A percentile compares a stretch with the other conserved stretches of the same genome.
Evolutionary conservation across 2,329 filamentous ascomycete species (phyloP).

Genomic region (Microdochium bolleyi): DNA sequence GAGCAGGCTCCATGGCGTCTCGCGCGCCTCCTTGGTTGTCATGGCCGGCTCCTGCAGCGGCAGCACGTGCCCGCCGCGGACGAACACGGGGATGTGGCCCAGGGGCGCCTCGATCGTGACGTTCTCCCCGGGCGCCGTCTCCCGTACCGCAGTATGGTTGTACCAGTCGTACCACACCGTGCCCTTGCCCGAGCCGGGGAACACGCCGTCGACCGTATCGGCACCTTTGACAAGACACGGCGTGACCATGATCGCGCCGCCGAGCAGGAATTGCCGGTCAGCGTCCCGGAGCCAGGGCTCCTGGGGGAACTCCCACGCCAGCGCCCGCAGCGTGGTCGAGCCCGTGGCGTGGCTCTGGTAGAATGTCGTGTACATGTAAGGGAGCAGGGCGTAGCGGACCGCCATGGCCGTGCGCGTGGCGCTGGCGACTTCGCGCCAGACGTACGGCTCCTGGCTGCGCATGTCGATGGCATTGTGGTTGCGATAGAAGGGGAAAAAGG

Average conservation of each 20-base stretch:
- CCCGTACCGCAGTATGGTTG: constrained; percentile 45
- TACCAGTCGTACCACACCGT: constrained; percentile 77
- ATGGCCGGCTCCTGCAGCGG: constrained; percentile 61
- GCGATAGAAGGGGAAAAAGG: constrained; percentile 72
- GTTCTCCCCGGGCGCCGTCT: constrained; percentile 24
- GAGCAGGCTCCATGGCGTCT: constrained; percentile 60
- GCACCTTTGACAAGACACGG: constrained; percentile 59
- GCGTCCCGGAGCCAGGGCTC: constrained; percentile 60
- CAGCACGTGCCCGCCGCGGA: constrained; percentile 61
- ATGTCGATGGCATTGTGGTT: constrained; percentile 63
- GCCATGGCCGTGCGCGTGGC: constrained; percentile 60
- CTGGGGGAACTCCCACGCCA: constrained; percentile 67
- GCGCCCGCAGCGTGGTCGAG: constrained; percentile 62
- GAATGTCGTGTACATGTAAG: constrained; percentile 71
- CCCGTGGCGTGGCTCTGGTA: constrained; percentile 57
- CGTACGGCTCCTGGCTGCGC: constrained; percentile 61
- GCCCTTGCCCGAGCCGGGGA: constrained; percentile 54
- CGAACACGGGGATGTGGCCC: constrained; percentile 63
- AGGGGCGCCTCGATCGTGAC: constrained; percentile 36
- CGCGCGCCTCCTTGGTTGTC: constrained; percentile 56
- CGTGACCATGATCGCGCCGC: constrained; percentile 55
- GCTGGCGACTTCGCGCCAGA: constrained; percentile 57
- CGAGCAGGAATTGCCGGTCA: constrained; percentile 67
- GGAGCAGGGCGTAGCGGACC: constrained; percentile 63
- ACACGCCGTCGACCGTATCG: constrained; percentile 56